phyloP scores from a whole-genome alignment of 2,329 filamentous ascomycete genomes.

The Aureobasidium melanogenum region DNA sequence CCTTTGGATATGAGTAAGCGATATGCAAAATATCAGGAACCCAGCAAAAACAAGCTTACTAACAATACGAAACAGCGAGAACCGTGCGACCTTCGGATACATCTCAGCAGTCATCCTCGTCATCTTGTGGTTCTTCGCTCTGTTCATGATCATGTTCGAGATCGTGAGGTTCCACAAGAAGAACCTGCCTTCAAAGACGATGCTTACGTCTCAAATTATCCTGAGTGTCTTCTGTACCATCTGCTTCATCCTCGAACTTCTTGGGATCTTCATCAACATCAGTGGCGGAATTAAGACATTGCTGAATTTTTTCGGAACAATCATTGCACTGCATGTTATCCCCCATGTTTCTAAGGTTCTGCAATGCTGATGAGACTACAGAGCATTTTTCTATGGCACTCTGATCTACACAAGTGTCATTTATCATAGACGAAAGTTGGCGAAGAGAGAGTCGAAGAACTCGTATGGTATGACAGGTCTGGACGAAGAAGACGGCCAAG shows the following conservation, averaged over 20 bases:
- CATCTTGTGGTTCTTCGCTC: neutral
- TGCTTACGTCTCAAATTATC: neutral
- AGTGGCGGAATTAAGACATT: too few relatives aligned
- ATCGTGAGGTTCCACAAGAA: neutral
- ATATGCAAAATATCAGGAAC: neutral
- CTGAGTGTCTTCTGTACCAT: neutral
- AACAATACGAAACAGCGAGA: neutral
- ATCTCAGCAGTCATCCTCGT: neutral
- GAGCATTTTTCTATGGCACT: neutral
- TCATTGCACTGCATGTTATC: neutral
- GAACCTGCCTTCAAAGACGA: neutral
- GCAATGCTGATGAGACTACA: neutral
- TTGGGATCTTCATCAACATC: too few relatives aligned
- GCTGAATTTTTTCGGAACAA: neutral
- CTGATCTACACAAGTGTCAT: constrained; percentile 1
- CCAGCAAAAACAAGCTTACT: neutral
- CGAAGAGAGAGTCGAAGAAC: neutral
- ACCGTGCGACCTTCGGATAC: neutral
- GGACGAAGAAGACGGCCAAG: neutral
- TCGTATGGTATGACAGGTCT: neutral
- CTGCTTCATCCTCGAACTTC: neutral
- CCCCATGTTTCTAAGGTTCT: neutral
- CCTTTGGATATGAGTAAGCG: neutral
- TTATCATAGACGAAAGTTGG: neutral
- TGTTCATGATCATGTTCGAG: neutral